These are phyloP conservation scores for Stagonosporopsis chrysanthemi DNA, from an alignment of 2,329 filamentous ascomycete genomes.

Conservation along the genomic window DNA sequence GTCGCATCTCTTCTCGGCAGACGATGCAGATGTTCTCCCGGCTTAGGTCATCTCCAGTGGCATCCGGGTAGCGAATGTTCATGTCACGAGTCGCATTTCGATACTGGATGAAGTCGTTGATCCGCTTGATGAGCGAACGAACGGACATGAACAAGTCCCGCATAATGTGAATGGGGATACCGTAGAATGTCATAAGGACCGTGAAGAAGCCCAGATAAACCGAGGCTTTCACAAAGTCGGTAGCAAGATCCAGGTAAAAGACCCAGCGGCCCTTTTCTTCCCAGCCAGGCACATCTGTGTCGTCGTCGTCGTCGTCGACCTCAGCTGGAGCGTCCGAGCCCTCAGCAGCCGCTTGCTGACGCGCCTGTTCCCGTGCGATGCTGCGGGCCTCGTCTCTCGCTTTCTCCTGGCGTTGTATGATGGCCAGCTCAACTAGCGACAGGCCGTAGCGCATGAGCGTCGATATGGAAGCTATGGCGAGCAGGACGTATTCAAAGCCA, in stretches of 20 bases:
- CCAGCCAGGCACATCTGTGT: constrained; percentile 95
- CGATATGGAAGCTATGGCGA: constrained; percentile 80
- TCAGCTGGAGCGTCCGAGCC: constrained; percentile 47
- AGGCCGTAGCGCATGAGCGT: constrained; percentile 81
- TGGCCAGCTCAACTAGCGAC: constrained; percentile 77
- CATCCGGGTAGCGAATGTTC: constrained; percentile 89
- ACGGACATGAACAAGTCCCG: constrained; percentile 94
- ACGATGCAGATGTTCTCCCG: constrained; percentile 97
- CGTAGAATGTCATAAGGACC: constrained; percentile 92
- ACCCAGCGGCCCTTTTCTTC: constrained; percentile 94
- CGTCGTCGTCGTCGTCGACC: constrained; percentile 81
- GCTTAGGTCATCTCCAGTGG: constrained; percentile 82
- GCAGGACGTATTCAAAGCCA: constrained; percentile 92
- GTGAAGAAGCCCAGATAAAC: constrained; percentile 93
- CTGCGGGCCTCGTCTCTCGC: constrained; percentile 60
- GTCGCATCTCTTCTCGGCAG: constrained; percentile 92
- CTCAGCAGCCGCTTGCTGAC: constrained; percentile 60
- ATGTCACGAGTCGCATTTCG: constrained; percentile 92
- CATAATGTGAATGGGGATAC: constrained; percentile 95
- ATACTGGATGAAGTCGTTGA: constrained; percentile 89
- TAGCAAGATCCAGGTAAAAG: constrained; percentile 83
- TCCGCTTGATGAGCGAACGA: constrained; percentile 86
- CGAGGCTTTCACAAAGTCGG: constrained; percentile 87
- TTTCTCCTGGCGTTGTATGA: constrained; percentile 76
- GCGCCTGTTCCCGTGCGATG: constrained; percentile 68